Conservation (phyloP, 2,329 filamentous ascomycete genomes). For the Diaporthe helianthi region DNA sequence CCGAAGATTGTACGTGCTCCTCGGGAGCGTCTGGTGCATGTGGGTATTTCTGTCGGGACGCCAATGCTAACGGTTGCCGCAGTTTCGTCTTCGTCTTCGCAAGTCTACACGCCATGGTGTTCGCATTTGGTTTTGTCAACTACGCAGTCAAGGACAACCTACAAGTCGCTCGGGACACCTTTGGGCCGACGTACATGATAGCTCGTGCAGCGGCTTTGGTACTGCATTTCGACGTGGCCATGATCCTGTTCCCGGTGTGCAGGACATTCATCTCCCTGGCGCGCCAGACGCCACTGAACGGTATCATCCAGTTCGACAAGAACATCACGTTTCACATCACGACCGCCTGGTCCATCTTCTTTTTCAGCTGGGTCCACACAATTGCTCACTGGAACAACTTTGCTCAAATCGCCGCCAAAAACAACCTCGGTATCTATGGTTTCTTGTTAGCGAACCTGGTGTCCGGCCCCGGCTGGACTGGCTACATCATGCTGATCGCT, state of each 20-base stretch:
- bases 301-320: slow-evolving; percentile 88
- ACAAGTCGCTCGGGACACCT: slow-evolving; percentile 68
- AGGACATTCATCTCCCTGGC: slow-evolving; percentile 83
- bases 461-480: slow-evolving; percentile 84
- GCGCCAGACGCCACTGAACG: slow-evolving; percentile 81
- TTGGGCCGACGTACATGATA: slow-evolving; percentile 79
- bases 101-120: slow-evolving; percentile 76
- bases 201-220: slow-evolving; percentile 78
- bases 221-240: slow-evolving; percentile 81
- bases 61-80: slow-evolving; percentile 36
- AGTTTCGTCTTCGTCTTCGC: slow-evolving; percentile 82
- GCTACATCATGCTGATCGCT: slow-evolving; percentile 82
- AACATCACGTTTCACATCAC: slow-evolving; percentile 89
- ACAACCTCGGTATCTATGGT: slow-evolving; percentile 79
- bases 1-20: slow-evolving; percentile 71
- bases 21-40: not conserved
- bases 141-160: slow-evolving; percentile 81
- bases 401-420: slow-evolving; percentile 75
- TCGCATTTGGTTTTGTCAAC: slow-evolving; percentile 80
- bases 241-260: slow-evolving; percentile 83
- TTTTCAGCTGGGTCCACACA: slow-evolving; percentile 87
- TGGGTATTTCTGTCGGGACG: slow-evolving; percentile 26
- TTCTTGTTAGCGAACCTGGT: slow-evolving; percentile 79
- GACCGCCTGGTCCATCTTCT: slow-evolving; percentile 86
- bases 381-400: slow-evolving; percentile 90